A percentile compares a stretch with the other conserved stretches of the same genome.
These are phyloP conservation scores for Xylaria sp. DNA, from an alignment of 2,329 filamentous ascomycete species.

Conservation along the genomic window DNA sequence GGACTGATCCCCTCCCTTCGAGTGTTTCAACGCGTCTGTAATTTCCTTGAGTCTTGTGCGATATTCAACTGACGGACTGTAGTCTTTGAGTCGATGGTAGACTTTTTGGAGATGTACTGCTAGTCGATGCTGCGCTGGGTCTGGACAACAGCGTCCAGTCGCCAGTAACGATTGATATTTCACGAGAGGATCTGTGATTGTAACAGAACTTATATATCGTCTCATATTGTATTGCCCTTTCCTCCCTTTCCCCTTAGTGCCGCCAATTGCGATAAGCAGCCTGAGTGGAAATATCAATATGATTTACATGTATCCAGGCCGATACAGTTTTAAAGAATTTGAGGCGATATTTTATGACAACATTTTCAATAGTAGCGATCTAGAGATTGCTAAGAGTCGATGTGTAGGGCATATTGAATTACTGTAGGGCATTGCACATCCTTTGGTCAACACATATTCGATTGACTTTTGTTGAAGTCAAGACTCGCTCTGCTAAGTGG, in stretches of 20 bases:
- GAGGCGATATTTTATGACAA: conserved; percentile 3
- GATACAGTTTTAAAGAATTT: neutral
- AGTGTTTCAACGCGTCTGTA: conserved; percentile 57
- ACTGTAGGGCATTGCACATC: too few relatives aligned
- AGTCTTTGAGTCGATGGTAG: conserved; percentile 80
- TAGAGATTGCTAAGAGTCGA: neutral
- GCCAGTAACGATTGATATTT: conserved; percentile 78
- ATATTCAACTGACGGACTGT: conserved; percentile 78
- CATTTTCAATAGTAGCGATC: neutral
- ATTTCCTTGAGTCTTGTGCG: conserved; percentile 71
- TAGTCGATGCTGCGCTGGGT: conserved; percentile 76
- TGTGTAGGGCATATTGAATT: neutral
- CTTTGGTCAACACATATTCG: neutral
- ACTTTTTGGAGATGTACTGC: conserved; percentile 81
- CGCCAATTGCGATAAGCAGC: neutral
- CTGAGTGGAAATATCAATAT: too few relatives aligned
- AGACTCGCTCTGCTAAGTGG: neutral
- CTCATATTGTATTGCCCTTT: conserved; percentile 46
- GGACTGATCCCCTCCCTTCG: conserved; percentile 48
- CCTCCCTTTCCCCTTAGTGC: conserved; percentile 1
- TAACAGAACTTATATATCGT: conserved; percentile 56
- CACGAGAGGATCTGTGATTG: conserved; percentile 77
- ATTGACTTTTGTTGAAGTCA: neutral
- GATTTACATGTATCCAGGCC: neutral
- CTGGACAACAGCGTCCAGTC: conserved; percentile 72